Evolutionary conservation across 106 monocot species (phyloP), one percentile per base, ranked within the genome.

Genomic region (Alisma plantagoaquatica): DNA sequence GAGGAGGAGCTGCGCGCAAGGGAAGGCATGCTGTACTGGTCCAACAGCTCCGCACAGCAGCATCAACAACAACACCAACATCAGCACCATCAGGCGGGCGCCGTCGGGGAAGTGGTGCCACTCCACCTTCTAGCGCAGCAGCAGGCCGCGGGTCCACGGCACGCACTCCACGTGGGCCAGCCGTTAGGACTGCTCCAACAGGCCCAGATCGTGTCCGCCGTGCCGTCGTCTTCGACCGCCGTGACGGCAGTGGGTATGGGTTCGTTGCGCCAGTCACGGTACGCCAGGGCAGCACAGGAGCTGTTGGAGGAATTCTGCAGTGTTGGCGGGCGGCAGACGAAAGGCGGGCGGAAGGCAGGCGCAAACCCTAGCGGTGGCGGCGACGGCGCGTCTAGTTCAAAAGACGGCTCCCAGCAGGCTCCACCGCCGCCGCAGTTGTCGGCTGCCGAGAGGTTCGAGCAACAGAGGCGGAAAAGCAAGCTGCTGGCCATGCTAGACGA

Each of bases 241-340:
- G n/a, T n/a, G n/a, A n/a, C 68, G 7, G 17, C 31, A 10, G 41
- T 56, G 23, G 56, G 35, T 16, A 28, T 59, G 43, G 62, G 53
- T 48, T 55, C 74, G 43, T 66, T 93, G 21, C 59, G 87, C 46
- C 87, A 63, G 29, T 83, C 93, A 7, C 83, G 65, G 72, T 94
- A 94, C 29, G 60, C 93, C 0, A 43, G 83, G 54, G 65, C 93
- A 1, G 87, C 87, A 27, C 83, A 83, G 57, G 93, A 94, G 69
- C 77, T 94, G 28, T 50, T 94, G 29, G 83, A 87, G 61, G 93
- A 94, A 75, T 94, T 94, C 54, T 94, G 93, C 68, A 94, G 75
- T 29, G 83, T 87, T 0, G 79, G 82, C 15, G 53, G 87, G 22
- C 72, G 70, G 3, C 89, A 80, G 57, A 23, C 72, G 26, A 74